phyloP scores from a whole-genome alignment of 495 filamentous ascomycete species.

The Pyrenula massariospora region DNA sequence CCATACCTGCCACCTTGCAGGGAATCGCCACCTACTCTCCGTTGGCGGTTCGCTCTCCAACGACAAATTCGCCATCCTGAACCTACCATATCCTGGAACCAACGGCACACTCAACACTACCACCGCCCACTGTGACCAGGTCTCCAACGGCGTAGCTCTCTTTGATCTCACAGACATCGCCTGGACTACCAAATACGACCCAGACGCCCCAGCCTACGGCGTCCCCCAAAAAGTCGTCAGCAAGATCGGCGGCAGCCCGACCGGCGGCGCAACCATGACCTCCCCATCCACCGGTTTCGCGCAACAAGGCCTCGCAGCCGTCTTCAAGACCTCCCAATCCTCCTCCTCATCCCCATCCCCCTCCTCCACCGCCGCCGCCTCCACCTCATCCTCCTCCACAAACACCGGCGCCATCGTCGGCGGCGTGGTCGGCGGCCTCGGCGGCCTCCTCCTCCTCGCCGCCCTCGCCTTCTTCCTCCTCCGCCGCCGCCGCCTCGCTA shows the following conservation, averaged over 20 bases:
- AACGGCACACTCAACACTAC: background rate
- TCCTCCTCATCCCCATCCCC: background rate
- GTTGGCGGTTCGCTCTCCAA: slow-evolving; percentile 18
- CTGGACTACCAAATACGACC: slow-evolving; percentile 20
- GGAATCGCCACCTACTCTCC: slow-evolving; percentile 24
- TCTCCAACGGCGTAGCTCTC: slow-evolving; percentile 14
- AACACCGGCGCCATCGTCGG: slow-evolving; percentile 14
- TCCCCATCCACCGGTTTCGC: slow-evolving; percentile 8
- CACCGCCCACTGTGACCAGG: background rate
- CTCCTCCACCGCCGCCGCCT: background rate
- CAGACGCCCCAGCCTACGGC: slow-evolving; percentile 9
- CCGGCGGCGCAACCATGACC: slow-evolving; percentile 8
- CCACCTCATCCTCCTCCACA: slow-evolving; percentile 1
- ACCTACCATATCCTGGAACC: background rate
- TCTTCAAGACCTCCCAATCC: slow-evolving; percentile 5
- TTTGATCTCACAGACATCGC: slow-evolving; percentile 16
- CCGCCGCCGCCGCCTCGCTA: background rate
- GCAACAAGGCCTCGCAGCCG: slow-evolving; percentile 6
- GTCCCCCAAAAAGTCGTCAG: slow-evolving; percentile 11
- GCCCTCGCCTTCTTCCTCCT: background rate
- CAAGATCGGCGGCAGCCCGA: slow-evolving; percentile 11
- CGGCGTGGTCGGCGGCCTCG: slow-evolving; percentile 14
- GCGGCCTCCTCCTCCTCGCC: slow-evolving; percentile 1
- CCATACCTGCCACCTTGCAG: slow-evolving; percentile 25
- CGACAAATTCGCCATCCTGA: background rate